A percentile compares a stretch with the other conserved stretches of the same genome.
These are phyloP conservation scores for Rhytidhysteron rufulum DNA, from an alignment of 2,329 filamentous ascomycete genomes.

Conservation along the genomic window DNA sequence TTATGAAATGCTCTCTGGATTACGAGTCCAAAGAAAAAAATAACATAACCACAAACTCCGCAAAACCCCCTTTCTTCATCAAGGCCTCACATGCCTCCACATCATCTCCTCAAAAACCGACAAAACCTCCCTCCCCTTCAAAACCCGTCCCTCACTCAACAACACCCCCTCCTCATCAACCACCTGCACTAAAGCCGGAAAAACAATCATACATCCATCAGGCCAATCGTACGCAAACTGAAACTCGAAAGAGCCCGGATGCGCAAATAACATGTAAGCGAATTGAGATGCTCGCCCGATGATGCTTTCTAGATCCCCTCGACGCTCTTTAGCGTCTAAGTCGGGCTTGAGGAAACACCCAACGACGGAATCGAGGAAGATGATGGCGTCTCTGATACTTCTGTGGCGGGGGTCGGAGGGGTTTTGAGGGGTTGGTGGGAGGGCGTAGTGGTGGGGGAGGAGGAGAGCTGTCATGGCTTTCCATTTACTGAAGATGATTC, in stretches of 20 bases:
- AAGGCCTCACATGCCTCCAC: too few relatives aligned
- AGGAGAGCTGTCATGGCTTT: slow-evolving; percentile 19
- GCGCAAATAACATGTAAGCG: slow-evolving; percentile 26
- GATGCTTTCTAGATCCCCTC: slow-evolving; percentile 27
- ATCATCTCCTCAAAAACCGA: too few relatives aligned
- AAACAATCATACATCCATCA: slow-evolving; percentile 14
- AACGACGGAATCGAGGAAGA: slow-evolving; percentile 17
- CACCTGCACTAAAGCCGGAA: too few relatives aligned
- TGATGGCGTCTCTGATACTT: slow-evolving; percentile 10
- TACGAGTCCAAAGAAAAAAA: too few relatives aligned
- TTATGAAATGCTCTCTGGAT: too few relatives aligned
- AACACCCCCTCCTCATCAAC: too few relatives aligned
- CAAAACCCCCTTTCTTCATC: too few relatives aligned
- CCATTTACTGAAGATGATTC: slow-evolving; percentile 19
- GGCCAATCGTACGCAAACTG: slow-evolving; percentile 15
- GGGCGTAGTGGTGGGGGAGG: slow-evolving; percentile 11
- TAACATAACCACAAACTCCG: too few relatives aligned
- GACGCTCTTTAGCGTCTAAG: slow-evolving; percentile 14
- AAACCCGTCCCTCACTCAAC: too few relatives aligned
- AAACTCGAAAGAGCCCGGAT: slow-evolving; percentile 26
- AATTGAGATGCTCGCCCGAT: slow-evolving; percentile 22
- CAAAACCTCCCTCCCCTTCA: too few relatives aligned
- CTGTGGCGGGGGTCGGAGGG: slow-evolving; percentile 2
- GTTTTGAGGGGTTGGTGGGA: neutral
- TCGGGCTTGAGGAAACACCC: slow-evolving; percentile 15